Evolutionary conservation across 1,284 basidiomycete genomes (phyloP).

Genomic region (Taiwanofungus camphoratus): DNA sequence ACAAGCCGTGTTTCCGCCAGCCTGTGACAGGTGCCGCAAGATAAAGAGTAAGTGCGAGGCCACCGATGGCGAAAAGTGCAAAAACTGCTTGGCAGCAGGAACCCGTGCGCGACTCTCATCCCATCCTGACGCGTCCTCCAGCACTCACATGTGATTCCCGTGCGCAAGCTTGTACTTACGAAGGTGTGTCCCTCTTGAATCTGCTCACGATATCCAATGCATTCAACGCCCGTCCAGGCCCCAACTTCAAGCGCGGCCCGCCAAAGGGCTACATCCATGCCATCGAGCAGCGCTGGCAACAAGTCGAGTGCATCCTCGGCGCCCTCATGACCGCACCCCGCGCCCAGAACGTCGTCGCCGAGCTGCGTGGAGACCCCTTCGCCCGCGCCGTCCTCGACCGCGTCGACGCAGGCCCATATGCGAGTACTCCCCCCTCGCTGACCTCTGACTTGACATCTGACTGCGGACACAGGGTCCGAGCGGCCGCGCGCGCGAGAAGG

Average conservation of each 20-base stretch:
- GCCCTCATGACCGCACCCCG: slow-evolving; percentile 68
- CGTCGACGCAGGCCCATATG: slow-evolving; percentile 74
- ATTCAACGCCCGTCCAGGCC: slow-evolving; percentile 39
- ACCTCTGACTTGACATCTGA: no score
- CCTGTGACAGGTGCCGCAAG: slow-evolving; percentile 81
- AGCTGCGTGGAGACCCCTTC: slow-evolving; percentile 64
- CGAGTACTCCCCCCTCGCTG: no score
- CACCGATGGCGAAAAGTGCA: slow-evolving; percentile 51
- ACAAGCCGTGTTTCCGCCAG: slow-evolving; percentile 29
- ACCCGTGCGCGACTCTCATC: no score
- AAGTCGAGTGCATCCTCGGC: slow-evolving; percentile 80
- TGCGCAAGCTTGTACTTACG: no score
- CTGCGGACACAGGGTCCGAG: no score
- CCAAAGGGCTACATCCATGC: slow-evolving; percentile 89
- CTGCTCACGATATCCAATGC: no score
- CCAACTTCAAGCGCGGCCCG: slow-evolving; percentile 80
- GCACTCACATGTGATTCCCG: no score
- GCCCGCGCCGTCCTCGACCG: slow-evolving; percentile 66
- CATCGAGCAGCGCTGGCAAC: slow-evolving; percentile 84
- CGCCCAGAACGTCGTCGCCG: slow-evolving; percentile 62
- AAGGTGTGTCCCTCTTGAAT: no score
- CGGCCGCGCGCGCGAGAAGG: slow-evolving; percentile 40
- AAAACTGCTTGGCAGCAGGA: slow-evolving; percentile 61
- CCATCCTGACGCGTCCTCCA: no score
- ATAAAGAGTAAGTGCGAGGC: slow-evolving; percentile 84